Base-by-base conservation (phyloP, 2,329 filamentous ascomycete genomes). In the Stenocarpella maydis region DNA sequence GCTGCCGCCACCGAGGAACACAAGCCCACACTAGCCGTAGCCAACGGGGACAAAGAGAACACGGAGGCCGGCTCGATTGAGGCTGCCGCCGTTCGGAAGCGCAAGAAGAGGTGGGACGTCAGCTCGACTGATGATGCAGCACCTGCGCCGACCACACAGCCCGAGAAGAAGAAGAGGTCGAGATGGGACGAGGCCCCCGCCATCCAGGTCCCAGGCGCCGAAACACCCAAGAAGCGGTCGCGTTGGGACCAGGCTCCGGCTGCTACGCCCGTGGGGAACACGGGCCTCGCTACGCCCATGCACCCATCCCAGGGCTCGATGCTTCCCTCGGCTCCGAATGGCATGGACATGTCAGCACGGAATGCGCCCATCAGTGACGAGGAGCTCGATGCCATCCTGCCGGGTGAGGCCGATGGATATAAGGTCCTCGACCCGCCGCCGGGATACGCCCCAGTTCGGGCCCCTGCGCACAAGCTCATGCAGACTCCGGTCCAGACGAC, bases 31-130 rank as follows among this genome's bases (percentile, higher is more conserved):
- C 86, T 98, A n/a, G 90, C 91, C 75, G 87, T 92, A 64, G 88
- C 79, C 63, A 85, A 91, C 61, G 90, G 81, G 61, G 87, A 93
- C 73, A 92, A 94, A 78, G 92, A 95, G 77, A 92, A 91, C 72
- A 86, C 84, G 52, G 92, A 95, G 65, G 86, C 88, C 71, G 91
- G 90, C 54, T 87, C 91, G 64, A 87, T 92, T 60, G 88, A 91
- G 75, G 84, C 86, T 72, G 81, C 86, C 10, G 83, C 88, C 28
- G 88, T 90, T 41, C 88, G 91, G 71, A 96, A 96, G 86, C 90
- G 95, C 77, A 98, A 97, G 87, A 94, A 97, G 85, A 90, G 96
- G 80, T 99, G 96, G 96, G 95, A 98, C 80, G 90, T 95, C 21
- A 82, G 86, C 24, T 84, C 90, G n/a, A 84, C 87, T 7, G 84